phyloP scores from a whole-genome alignment of 1,284 basidiomycete genomes.

The Fomes fomentarius region DNA sequence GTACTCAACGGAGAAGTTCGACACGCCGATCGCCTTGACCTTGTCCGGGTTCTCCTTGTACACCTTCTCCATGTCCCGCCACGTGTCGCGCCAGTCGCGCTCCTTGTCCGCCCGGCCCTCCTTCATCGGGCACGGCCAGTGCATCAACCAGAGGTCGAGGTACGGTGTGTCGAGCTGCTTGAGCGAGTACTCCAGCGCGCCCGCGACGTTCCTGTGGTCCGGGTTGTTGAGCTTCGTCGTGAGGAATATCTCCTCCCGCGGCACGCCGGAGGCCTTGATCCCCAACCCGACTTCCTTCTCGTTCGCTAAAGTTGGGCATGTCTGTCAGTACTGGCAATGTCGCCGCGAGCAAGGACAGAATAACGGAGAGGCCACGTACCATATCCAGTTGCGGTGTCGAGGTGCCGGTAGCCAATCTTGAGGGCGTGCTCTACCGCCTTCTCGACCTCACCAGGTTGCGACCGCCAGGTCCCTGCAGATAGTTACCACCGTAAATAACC shows the following conservation, averaged over 20 bases:
- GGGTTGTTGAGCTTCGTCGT: constrained; percentile 81
- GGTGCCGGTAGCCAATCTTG: constrained; percentile 73
- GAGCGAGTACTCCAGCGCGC: constrained; percentile 74
- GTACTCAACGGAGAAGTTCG: constrained; percentile 69
- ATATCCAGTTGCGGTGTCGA: constrained; percentile 65
- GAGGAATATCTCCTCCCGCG: constrained; percentile 70
- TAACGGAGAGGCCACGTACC: constrained; percentile 25
- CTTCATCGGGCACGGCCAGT: constrained; percentile 74
- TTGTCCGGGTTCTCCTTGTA: constrained; percentile 67
- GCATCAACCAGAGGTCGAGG: constrained; percentile 84
- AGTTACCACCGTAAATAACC: not conserved
- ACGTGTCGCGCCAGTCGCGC: constrained; percentile 74
- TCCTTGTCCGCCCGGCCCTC: constrained; percentile 53
- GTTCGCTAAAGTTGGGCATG: constrained; percentile 44
- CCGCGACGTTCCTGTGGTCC: constrained; percentile 63
- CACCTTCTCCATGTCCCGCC: constrained; percentile 77
- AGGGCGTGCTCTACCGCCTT: constrained; percentile 75
- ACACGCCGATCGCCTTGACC: constrained; percentile 77
- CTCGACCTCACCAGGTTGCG: constrained; percentile 63
- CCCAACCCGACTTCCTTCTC: constrained; percentile 79
- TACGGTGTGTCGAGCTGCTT: constrained; percentile 73
- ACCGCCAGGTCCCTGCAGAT: constrained; percentile 79
- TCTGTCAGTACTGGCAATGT: not conserved
- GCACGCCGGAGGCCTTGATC: constrained; percentile 73
- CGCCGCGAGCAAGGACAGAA: not conserved